Percentiles rank a stretch among this genome's conserved stretches.
Evolutionary conservation across 164 flowering plant genomes (phyloP).

Genomic region (Amborella trichopoda): DNA sequence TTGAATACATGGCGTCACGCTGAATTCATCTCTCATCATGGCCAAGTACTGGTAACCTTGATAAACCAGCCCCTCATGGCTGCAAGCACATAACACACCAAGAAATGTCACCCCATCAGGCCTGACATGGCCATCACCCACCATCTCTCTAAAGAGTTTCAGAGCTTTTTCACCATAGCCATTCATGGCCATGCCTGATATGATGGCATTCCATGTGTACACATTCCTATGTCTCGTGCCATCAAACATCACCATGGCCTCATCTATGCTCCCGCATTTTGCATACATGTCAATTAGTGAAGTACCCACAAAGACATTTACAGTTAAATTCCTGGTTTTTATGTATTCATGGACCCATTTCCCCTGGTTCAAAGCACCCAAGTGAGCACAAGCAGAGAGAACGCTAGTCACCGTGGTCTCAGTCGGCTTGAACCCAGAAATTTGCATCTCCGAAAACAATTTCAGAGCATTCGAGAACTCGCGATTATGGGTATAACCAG

Average conservation of each 20-base stretch:
- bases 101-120: no score
- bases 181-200: no score
- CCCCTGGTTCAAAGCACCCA: conserved; percentile 7
- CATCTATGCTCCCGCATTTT: conserved; percentile 19
- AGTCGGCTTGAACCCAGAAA: not conserved
- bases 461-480: conserved; percentile 12
- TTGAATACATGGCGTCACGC: not conserved
- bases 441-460: conserved; percentile 3
- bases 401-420: conserved; percentile 4
- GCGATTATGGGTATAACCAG: conserved; percentile 41
- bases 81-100: no score
- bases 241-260: conserved; percentile 3
- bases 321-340: not conserved
- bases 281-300: conserved; percentile 33
- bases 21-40: no score
- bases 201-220: no score
- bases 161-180: no score
- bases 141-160: no score
- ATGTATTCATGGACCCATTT: conserved; percentile 8
- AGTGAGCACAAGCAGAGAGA: conserved; percentile 9
- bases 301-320: conserved; percentile 9
- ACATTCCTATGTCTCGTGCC: conserved; percentile 3
- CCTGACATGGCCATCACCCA: no score
- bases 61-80: no score
- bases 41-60: no score